Conservation (phyloP, 2,329 filamentous ascomycete genomes). For the Pseudogymnoascus sp. region DNA sequence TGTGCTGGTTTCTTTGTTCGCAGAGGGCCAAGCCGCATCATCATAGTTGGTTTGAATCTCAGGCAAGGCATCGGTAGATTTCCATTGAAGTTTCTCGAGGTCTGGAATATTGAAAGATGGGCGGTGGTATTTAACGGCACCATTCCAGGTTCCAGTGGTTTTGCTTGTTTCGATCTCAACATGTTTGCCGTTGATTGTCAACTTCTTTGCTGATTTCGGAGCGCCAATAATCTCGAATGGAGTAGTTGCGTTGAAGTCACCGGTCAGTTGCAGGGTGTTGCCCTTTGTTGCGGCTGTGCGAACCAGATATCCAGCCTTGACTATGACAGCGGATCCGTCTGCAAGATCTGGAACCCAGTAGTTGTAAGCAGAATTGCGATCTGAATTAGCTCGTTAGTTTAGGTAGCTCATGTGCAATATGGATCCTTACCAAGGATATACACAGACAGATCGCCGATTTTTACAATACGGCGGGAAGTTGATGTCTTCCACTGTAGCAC, state of each 20-base stretch:
- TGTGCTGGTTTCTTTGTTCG: slow-evolving; percentile 9
- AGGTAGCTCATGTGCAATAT: slow-evolving; percentile 28
- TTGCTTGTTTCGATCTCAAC: slow-evolving; percentile 19
- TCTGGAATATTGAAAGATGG: slow-evolving; percentile 46
- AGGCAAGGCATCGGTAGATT: slow-evolving; percentile 59
- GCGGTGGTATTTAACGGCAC: slow-evolving; percentile 37
- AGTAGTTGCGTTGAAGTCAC: slow-evolving; percentile 62
- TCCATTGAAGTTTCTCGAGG: slow-evolving; percentile 53
- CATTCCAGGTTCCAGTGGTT: slow-evolving; percentile 41
- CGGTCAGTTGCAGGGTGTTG: slow-evolving; percentile 49
- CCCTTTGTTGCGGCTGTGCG: slow-evolving; percentile 48
- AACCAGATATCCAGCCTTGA: slow-evolving; percentile 54
- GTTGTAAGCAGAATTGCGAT: slow-evolving; percentile 57
- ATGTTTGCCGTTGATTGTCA: slow-evolving; percentile 35
- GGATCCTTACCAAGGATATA: slow-evolving; percentile 20
- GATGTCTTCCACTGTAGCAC: slow-evolving; percentile 46
- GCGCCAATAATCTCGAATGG: slow-evolving; percentile 58
- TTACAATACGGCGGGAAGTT: slow-evolving; percentile 38
- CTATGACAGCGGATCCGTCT: slow-evolving; percentile 36
- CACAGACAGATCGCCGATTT: slow-evolving; percentile 28
- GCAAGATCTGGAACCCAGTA: slow-evolving; percentile 54
- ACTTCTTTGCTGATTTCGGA: slow-evolving; percentile 49
- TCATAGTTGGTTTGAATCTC: slow-evolving; percentile 54
- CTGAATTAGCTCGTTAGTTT: slow-evolving; percentile 28
- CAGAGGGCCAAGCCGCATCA: slow-evolving; percentile 58